Conservation (phyloP, 352 stramenopile genomes). For the Phytopythium litorale region DNA sequence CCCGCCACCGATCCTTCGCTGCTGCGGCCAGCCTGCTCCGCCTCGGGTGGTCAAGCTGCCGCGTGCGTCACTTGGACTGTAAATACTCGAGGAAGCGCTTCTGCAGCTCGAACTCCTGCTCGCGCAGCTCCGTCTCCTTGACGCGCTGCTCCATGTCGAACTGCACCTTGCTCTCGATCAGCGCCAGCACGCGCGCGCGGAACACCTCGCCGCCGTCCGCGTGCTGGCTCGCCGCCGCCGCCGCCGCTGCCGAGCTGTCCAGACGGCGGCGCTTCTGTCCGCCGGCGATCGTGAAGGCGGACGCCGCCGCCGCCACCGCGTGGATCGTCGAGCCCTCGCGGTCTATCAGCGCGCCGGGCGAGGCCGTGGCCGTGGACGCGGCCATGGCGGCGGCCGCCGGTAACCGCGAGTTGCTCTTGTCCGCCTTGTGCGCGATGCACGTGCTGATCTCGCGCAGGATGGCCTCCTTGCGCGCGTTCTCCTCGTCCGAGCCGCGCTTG, state of each 20-base stretch:
- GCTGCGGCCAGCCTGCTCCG: not conserved
- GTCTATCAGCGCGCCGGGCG: not conserved
- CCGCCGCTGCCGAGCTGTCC: constrained; percentile 7
- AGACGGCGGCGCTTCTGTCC: constrained; percentile 13
- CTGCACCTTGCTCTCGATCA: constrained; percentile 80
- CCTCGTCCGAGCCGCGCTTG: constrained; percentile 68
- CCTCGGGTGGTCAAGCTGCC: too few relatives aligned
- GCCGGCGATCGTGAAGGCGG: not conserved
- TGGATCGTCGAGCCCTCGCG: not conserved
- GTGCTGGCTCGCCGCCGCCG: not conserved
- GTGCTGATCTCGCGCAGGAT: constrained; percentile 63
- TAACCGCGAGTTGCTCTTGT: constrained; percentile 31
- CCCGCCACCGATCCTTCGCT: not conserved
- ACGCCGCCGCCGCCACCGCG: not conserved
- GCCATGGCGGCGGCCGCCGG: constrained; percentile 11
- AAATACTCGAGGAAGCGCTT: constrained; percentile 82
- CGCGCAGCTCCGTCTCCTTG: constrained; percentile 70
- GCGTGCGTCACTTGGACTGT: constrained; percentile 51
- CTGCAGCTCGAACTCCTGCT: constrained; percentile 80
- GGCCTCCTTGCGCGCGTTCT: constrained; percentile 62
- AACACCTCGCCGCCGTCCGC: constrained; percentile 41
- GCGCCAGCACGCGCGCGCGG: constrained; percentile 51
- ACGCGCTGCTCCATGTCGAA: constrained; percentile 81
- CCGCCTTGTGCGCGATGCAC: constrained; percentile 40
- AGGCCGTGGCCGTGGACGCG: not conserved